A percentile compares a stretch with the other conserved stretches of the same genome.
Evolutionary conservation across 2,329 filamentous ascomycete species (phyloP).

Genomic region (Thelonectria discophora): DNA sequence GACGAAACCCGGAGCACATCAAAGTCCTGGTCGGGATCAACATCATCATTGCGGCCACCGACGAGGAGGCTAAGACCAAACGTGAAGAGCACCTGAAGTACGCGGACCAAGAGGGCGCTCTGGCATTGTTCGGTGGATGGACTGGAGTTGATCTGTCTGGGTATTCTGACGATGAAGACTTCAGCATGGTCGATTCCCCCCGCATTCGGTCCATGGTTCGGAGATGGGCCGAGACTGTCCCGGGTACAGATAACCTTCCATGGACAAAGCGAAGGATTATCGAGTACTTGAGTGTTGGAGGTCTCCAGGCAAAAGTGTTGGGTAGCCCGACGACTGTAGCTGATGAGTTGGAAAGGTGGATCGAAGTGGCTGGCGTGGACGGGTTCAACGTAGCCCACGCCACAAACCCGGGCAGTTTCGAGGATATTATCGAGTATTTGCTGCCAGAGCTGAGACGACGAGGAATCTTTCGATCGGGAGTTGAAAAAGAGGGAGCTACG

Average conservation of each 20-base stretch:
- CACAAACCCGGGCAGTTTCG: slow-evolving; percentile 49
- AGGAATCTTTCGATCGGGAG: slow-evolving; percentile 36
- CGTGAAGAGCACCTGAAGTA: slow-evolving; percentile 21
- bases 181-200: slow-evolving; percentile 14
- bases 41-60: slow-evolving; percentile 19
- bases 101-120: slow-evolving; percentile 21
- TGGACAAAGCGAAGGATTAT: slow-evolving; percentile 67
- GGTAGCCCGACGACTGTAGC: slow-evolving; percentile 45
- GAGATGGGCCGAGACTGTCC: slow-evolving; percentile 31
- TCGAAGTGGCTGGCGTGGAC: slow-evolving; percentile 51
- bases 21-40: slow-evolving; percentile 25
- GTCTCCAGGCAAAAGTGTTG: slow-evolving; percentile 34
- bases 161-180: slow-evolving; percentile 20
- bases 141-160: slow-evolving; percentile 23
- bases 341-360: slow-evolving; percentile 55
- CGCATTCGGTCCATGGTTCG: slow-evolving; percentile 11
- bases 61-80: slow-evolving; percentile 21
- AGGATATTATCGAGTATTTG: slow-evolving; percentile 41
- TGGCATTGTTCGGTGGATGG: slow-evolving; percentile 27
- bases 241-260: slow-evolving; percentile 43
- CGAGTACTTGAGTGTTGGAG: slow-evolving; percentile 62
- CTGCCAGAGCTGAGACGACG: slow-evolving; percentile 39
- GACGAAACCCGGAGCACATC: slow-evolving; percentile 20
- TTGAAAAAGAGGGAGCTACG: slow-evolving; percentile 50
- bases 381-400: slow-evolving; percentile 53